Conservation (phyloP, 2,329 filamentous ascomycete species). For the Knoxdaviesia proteae region DNA sequence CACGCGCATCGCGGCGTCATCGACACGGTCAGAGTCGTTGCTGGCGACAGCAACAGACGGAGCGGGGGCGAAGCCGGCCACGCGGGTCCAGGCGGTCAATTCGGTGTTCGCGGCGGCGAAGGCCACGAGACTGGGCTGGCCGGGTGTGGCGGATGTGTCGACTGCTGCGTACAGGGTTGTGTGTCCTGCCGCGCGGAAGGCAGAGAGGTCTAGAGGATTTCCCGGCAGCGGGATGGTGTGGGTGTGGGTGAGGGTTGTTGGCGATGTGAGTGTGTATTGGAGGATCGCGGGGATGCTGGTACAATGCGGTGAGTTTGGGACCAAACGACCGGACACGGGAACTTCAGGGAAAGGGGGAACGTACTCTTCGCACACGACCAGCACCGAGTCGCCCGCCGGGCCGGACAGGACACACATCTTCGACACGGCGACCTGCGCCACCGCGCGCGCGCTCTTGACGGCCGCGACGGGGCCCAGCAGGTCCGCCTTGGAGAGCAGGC, state of each 20-base stretch:
- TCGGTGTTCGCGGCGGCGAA: constrained; percentile 1
- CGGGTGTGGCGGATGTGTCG: constrained; percentile 13
- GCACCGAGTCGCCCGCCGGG: constrained; percentile 12
- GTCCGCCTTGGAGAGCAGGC: constrained; percentile 30
- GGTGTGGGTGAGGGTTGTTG: constrained; percentile 27
- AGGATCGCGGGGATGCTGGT: constrained; percentile 41
- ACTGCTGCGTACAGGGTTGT: constrained; percentile 17
- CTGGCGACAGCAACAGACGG: neutral
- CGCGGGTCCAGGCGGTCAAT: neutral
- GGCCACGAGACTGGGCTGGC: constrained; percentile 6
- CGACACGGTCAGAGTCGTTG: constrained; percentile 8
- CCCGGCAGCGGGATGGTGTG: constrained; percentile 32
- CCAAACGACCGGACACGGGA: neutral
- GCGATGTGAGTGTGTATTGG: constrained; percentile 30
- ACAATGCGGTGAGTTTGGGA: constrained; percentile 6
- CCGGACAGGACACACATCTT: constrained; percentile 1
- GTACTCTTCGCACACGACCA: constrained; percentile 23
- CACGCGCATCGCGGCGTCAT: constrained; percentile 12
- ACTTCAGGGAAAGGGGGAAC: constrained; percentile 8
- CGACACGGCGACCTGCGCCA: constrained; percentile 23
- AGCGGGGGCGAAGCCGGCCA: neutral
- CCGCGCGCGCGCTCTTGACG: neutral
- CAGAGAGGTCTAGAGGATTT: constrained; percentile 38
- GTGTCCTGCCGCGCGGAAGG: constrained; percentile 8
- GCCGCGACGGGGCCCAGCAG: constrained; percentile 19